Evolutionary conservation across 2,329 filamentous ascomycete species (phyloP).

Genomic region (Fusarium continuum): DNA sequence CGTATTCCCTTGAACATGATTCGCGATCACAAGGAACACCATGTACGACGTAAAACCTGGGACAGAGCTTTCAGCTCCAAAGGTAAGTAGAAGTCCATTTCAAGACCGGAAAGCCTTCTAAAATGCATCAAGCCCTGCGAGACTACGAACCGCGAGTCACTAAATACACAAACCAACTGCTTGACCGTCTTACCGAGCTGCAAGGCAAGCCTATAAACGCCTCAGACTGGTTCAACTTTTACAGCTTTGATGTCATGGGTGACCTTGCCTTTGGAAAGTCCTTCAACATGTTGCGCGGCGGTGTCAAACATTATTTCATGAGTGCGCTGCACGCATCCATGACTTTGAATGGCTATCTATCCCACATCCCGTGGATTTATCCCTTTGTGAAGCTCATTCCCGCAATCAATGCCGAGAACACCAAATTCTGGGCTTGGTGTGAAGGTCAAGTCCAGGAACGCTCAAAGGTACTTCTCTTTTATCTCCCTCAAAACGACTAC

Average conservation of each 20-base stretch:
- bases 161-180: constrained; percentile 34
- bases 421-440: constrained; percentile 19
- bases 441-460: constrained; percentile 17
- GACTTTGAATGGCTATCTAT: constrained; percentile 36
- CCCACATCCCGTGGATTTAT: constrained; percentile 30
- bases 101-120: neutral
- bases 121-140: constrained; percentile 3
- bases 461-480: neutral
- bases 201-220: constrained; percentile 42
- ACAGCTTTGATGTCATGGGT: constrained; percentile 51
- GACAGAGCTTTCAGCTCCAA: constrained; percentile 18
- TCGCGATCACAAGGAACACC: constrained; percentile 13
- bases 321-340: constrained; percentile 38
- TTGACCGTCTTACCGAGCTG: constrained; percentile 26
- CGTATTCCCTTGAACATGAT: constrained; percentile 3
- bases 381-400: constrained; percentile 21
- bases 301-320: constrained; percentile 43
- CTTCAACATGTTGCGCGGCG: constrained; percentile 48
- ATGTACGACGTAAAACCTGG: constrained; percentile 12
- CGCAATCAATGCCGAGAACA: neutral
- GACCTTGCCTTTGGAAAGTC: constrained; percentile 52
- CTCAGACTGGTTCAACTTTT: constrained; percentile 48
- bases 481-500: too few relatives aligned
- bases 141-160: constrained; percentile 45
- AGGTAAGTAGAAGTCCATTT: neutral